Conservation (phyloP, 345 rosid genomes). For the Citrus glauca region DNA sequence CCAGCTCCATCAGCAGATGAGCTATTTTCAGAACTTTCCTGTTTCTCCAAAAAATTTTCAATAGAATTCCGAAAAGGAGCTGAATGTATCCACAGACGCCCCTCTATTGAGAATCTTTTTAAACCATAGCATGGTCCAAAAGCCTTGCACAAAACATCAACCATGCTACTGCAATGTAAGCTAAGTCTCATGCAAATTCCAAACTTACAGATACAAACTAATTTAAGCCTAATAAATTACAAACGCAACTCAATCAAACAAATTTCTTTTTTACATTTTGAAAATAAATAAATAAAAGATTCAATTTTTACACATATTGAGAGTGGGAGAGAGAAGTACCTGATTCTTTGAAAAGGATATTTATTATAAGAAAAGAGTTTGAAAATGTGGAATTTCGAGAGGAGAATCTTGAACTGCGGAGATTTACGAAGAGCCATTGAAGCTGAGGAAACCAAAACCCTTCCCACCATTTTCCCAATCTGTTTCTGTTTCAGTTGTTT, state of each 20-base stretch:
- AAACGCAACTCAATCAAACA: background rate
- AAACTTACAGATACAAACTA: background rate
- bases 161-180: slow-evolving; percentile 55
- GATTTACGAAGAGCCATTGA: background rate
- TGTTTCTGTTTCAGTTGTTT: background rate
- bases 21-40: slow-evolving; percentile 18
- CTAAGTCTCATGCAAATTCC: slow-evolving; percentile 10
- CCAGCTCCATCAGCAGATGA: slow-evolving; percentile 21
- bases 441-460: background rate
- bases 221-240: background rate
- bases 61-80: slow-evolving; percentile 20
- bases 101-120: slow-evolving; percentile 16
- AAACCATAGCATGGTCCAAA: slow-evolving; percentile 14
- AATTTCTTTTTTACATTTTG: background rate
- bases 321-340: slow-evolving; percentile 29
- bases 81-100: slow-evolving; percentile 45
- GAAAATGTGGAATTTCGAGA: background rate
- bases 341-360: slow-evolving; percentile 13
- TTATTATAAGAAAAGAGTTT: background rate
- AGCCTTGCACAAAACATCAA: slow-evolving; percentile 59
- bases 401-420: background rate
- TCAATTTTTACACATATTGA: background rate
- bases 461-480: background rate
- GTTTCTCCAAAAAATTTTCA: slow-evolving; percentile 23
- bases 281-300: background rate